Evolutionary conservation across 169 alveolate species (phyloP), one percentile per base, ranked within the genome.

Genomic region (Plasmodium knowlesi): DNA sequence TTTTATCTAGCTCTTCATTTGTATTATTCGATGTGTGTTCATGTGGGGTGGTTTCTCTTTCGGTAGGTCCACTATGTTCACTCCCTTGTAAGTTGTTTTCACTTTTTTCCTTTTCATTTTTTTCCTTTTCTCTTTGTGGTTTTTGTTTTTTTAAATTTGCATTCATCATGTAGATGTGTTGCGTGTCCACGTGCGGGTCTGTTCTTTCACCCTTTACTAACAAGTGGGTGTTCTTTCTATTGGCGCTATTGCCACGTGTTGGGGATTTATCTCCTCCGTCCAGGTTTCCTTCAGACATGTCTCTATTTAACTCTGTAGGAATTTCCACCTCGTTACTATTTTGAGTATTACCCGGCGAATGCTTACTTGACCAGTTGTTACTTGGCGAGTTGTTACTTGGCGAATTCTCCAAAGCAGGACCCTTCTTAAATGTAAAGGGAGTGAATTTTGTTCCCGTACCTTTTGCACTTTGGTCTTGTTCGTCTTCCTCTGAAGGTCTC

Each of bases 91-190:
- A 8, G 41, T 67, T 22, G 10, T 5, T 67, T 25, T 67, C 76
- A 22, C 8, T 12, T 67, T 67, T 19, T 22, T 8, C 37, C 25
- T 67, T 67, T 9, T 19, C 76, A 19, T n/a, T 12, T 67, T 67
- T 19, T 22, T 8, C 37, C 25, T 67, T 67, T 9, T 19, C 76
- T 5, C 37, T 14, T 25, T 67, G 14, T 28, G 37, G 32, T 25
- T 67, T 67, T 6, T 67, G 19, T 16, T 67, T 28, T 28, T 67
- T 12, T n/a, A 67, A 67, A 67, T 19, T 22, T 10, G 76, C 16
- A 28, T 67, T 67, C 76, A 67, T 25, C 76, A 67, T 67, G 76
- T 67, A 67, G 37, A 67, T 67, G 76, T 67, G 76, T 28, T 67
- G 76, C 6, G 76, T 67, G 41, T 67, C 76, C 37, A 67, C 2